Percentiles rank a stretch among this genome's conserved stretches.
Conservation (phyloP, 2,329 filamentous ascomycete genomes). For the Penicillium crustosum region DNA sequence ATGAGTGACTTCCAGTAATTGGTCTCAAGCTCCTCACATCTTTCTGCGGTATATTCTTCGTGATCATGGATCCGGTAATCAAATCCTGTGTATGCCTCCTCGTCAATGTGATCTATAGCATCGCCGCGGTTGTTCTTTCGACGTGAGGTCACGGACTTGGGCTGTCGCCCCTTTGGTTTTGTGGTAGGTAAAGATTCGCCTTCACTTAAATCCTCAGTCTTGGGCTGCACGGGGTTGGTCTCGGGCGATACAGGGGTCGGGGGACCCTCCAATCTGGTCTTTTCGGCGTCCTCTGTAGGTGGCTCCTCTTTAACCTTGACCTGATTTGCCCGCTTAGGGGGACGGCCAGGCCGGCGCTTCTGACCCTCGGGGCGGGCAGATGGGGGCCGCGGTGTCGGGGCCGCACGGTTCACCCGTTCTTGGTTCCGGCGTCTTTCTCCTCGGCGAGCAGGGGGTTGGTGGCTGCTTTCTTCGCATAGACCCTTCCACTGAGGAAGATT, state of each 20-base stretch:
- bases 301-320: conserved; percentile 42
- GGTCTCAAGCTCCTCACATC: conserved; percentile 91
- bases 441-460: conserved; percentile 88
- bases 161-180: conserved; percentile 56
- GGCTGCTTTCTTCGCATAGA: conserved; percentile 89
- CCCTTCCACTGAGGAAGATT: conserved; percentile 95
- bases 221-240: conserved; percentile 53
- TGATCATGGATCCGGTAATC: conserved; percentile 82
- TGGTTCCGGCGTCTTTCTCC: conserved; percentile 59
- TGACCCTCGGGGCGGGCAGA: conserved; percentile 40
- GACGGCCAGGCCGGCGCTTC: conserved; percentile 49
- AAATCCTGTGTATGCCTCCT: conserved; percentile 85
- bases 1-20: conserved; percentile 97
- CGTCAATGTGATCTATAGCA: conserved; percentile 75
- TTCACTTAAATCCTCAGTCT: conserved; percentile 56
- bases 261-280: conserved; percentile 47
- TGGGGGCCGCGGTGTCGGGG: conserved; percentile 35
- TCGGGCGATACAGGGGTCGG: conserved; percentile 56
- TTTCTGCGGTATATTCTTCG: conserved; percentile 83
- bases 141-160: conserved; percentile 76
- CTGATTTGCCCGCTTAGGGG: conserved; percentile 40
- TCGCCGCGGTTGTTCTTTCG: conserved; percentile 83
- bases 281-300: conserved; percentile 38
- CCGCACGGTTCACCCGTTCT: conserved; percentile 46
- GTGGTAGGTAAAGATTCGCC: conserved; percentile 43